Conservation (phyloP, 1,284 basidiomycete genomes). For the Ustilago sp. region DNA sequence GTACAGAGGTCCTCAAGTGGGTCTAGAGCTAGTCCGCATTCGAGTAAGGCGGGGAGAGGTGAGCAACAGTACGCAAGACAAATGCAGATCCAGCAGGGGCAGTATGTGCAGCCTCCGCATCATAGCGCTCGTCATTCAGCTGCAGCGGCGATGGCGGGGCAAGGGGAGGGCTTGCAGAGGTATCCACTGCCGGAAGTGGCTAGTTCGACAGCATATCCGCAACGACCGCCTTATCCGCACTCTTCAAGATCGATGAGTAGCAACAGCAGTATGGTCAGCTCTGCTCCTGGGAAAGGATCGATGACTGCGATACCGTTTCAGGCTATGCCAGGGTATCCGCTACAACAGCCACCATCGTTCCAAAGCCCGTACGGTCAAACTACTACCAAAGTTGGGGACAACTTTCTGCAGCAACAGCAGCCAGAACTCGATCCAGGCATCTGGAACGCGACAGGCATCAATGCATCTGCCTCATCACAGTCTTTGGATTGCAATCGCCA, state of each 20-base stretch:
- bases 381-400: slow-evolving; percentile 9
- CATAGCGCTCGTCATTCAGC: slow-evolving; percentile 26
- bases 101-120: slow-evolving; percentile 23
- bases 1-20: slow-evolving; percentile 1
- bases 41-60: slow-evolving; percentile 9
- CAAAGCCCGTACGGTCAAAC: slow-evolving; percentile 29
- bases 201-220: slow-evolving; percentile 6
- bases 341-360: slow-evolving; percentile 32
- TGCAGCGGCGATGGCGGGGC: not conserved
- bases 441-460: slow-evolving; percentile 17
- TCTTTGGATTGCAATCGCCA: slow-evolving; percentile 5
- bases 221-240: slow-evolving; percentile 22
- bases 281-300: not conserved
- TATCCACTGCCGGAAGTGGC: slow-evolving; percentile 11
- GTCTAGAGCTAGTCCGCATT: slow-evolving; percentile 15
- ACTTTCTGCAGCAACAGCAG: slow-evolving; percentile 26
- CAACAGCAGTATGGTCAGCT: slow-evolving; percentile 16
- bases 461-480: slow-evolving; percentile 15
- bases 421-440: slow-evolving; percentile 12
- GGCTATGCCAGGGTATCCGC: slow-evolving; percentile 21
- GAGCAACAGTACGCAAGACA: slow-evolving; percentile 23
- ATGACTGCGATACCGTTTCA: slow-evolving; percentile 14
- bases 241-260: slow-evolving; percentile 25
- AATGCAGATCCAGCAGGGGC: slow-evolving; percentile 25
- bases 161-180: not conserved